Base-by-base conservation (phyloP, 768 basidiomycete species). In the Cyclocybe aegerita region DNA sequence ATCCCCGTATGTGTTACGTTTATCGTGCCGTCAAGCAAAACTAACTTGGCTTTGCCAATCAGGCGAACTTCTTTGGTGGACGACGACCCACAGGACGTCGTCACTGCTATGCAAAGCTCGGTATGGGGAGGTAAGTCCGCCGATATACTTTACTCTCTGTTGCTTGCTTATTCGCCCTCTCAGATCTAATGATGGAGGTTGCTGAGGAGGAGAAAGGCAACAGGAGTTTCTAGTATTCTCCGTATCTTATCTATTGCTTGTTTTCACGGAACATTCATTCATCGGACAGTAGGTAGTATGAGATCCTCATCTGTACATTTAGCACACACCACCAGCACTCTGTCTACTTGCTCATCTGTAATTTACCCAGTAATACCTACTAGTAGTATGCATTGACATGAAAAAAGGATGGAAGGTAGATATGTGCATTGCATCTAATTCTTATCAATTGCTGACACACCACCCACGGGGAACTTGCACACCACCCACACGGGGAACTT, bases 121-220 rank as follows among this genome's bases (percentile, higher is more conserved):
- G 72, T 81, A 45, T 88, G 87, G 87, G 81, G 82, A 60, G 85
- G 86, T 85, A 58, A 59, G 84, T 67, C 49, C 42, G 10, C 8
- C 16, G 15, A 32, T 15, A 7, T n/a, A 46, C 14, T 40, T 32
- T 34, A 33, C 29, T 37, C 37, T 43, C 34, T 23, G 14, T 17
- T 6, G 43, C 31, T 36, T 14, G 30, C 36, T 14, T 37, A n/a
- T 50, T 47, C 42, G 15, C 34, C 41, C 35, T 35, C 31, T 38
- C 31, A 60, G 59, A 60, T 52, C 50, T 60, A 16, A 56, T 60
- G 59, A 54, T 60, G 54, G 56, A 60, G 49, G 59, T 60, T 11
- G 59, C 56, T 15, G 56, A 57, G 23, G 59, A 60, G 47, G 59
- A 60, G 43, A 55, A 50, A 41, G 49, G 52, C 33, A 58, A 53